A percentile compares a stretch with the other conserved stretches of the same genome.
These are phyloP conservation scores for Limonium bicolor DNA, from an alignment of 148 eudicot species.

Conservation along the genomic window DNA sequence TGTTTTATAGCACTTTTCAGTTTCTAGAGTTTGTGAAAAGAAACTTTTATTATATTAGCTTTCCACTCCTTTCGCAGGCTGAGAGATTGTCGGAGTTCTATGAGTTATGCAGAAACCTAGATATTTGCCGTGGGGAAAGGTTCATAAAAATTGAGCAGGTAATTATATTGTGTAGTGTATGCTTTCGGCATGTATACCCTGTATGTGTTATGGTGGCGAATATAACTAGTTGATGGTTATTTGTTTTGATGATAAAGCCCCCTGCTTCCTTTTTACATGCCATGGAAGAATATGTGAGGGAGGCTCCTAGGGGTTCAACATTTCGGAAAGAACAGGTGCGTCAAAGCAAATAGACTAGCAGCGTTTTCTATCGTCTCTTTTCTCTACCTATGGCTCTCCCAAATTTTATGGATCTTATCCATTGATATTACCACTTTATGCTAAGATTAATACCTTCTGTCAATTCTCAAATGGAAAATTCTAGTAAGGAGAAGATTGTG, in stretches of 20 bases:
- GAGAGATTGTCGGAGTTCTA: constrained; percentile 91
- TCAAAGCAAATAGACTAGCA: not conserved
- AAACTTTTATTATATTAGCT: not conserved
- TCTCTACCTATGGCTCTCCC: too few relatives aligned
- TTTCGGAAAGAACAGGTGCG: constrained; percentile 67
- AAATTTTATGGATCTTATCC: too few relatives aligned
- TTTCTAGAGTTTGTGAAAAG: too few relatives aligned
- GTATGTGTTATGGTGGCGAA: not conserved
- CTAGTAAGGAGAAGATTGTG: too few relatives aligned
- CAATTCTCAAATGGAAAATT: too few relatives aligned
- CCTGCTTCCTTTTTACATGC: constrained; percentile 96
- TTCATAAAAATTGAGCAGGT: constrained; percentile 93
- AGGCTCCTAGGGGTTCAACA: constrained; percentile 76
- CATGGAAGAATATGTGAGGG: constrained; percentile 94
- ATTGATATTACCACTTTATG: too few relatives aligned
- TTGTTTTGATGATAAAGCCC: constrained; percentile 38
- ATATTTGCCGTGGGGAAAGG: constrained; percentile 75
- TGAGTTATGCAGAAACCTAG: constrained; percentile 82
- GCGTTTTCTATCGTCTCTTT: too few relatives aligned
- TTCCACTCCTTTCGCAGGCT: constrained; percentile 36
- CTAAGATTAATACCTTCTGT: too few relatives aligned
- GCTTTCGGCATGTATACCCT: too few relatives aligned
- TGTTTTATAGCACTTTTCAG: constrained; percentile 4
- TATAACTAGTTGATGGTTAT: not conserved
- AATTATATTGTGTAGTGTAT: not conserved